phyloP scores from a whole-genome alignment of 306 rosid genomes.

The Astragalus glycyphyllos region DNA sequence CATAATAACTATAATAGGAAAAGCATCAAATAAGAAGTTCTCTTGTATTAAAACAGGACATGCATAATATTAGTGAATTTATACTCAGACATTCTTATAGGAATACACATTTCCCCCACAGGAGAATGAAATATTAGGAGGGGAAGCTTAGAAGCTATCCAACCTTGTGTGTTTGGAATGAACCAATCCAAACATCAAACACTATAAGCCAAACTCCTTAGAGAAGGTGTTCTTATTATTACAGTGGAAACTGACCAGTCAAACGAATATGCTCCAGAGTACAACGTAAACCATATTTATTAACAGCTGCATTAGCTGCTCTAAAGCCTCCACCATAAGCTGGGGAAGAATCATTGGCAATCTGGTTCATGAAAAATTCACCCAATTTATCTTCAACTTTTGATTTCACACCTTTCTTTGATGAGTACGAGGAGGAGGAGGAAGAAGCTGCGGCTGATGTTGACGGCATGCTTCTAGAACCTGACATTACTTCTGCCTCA shows the following conservation, averaged over 20 bases:
- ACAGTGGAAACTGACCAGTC: constrained; percentile 79
- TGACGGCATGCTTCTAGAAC: constrained; percentile 63
- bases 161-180: constrained; percentile 32
- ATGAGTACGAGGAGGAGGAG: constrained; percentile 41
- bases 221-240: constrained; percentile 41
- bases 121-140: constrained; percentile 40
- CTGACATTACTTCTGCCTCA: constrained; percentile 86
- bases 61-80: constrained; percentile 48
- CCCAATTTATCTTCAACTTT: constrained; percentile 74
- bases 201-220: constrained; percentile 18
- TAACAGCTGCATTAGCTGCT: constrained; percentile 78
- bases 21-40: background rate
- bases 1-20: background rate
- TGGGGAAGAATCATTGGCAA: constrained; percentile 77
- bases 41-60: constrained; percentile 20
- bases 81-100: constrained; percentile 43
- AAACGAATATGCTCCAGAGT: constrained; percentile 78
- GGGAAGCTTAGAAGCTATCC: constrained; percentile 30
- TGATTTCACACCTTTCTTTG: constrained; percentile 83
- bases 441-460: constrained; percentile 64
- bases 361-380: constrained; percentile 86
- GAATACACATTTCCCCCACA: constrained; percentile 24
- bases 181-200: constrained; percentile 39
- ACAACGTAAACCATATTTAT: constrained; percentile 67
- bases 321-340: constrained; percentile 93